Evolutionary conservation across 2,329 filamentous ascomycete species (phyloP), one percentile per base, ranked within the genome.

Genomic region (Fusarium abutilonis): DNA sequence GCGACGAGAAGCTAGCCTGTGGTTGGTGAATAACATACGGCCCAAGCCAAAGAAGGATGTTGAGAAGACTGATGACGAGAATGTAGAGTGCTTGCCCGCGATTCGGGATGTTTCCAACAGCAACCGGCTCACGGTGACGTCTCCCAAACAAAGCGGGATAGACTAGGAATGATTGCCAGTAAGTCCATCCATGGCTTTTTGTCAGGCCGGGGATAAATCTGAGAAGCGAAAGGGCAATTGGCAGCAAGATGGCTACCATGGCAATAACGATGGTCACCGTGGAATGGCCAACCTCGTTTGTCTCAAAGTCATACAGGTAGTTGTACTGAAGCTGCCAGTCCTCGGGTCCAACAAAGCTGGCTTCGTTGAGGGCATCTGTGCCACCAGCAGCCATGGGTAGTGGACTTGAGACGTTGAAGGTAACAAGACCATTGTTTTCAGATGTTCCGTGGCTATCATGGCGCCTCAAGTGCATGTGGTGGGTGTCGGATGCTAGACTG

Each of bases 301-400:
- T 73, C 45, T 85, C 82, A 36, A 83, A 83, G 52, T 83, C 80
- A 9, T 79, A 66, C 74, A 82, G 79, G 47, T 81, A 81, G 60
- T 80, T 84, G 73, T 84, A 85, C 64, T 83, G 69, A 11, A 66
- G 50, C 51, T 72, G 69, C 73, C 73, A 77, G 39, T 72, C 69
- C 10, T 60, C 49, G 4, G 64, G 54, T 1, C 41, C 36, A 9
- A 77, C 58, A 31, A 74, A 69, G 55, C 74, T 76, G 6, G 74
- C 76, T 4, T 60, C 63, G 29, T 77, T 73, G 15, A 78, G 61
- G 1, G 71, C 68, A 7, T 65, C 52, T 2, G 61, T 8, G 61
- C 51, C 34, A 59, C 69, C 31, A 23, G 23, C 31, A 11, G 72
- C 64, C 10, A 62, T 56, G 6, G 73, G 70, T 14, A 74, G 42